Percentiles rank a stretch among this genome's conserved stretches.
These are phyloP conservation scores for Vanderwaltozyma verrucispora DNA, from an alignment of 805 yeast species.

Conservation along the genomic window DNA sequence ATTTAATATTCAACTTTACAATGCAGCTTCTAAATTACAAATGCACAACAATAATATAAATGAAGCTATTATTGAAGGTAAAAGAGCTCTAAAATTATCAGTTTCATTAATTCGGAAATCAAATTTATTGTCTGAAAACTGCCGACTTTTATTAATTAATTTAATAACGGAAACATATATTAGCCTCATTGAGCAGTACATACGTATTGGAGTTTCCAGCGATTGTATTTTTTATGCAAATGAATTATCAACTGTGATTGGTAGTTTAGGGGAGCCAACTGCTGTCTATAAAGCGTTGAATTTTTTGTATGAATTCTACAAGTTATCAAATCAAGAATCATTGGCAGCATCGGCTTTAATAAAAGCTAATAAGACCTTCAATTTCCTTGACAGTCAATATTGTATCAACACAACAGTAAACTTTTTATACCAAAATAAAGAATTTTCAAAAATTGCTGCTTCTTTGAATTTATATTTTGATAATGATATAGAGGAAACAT, in stretches of 20 bases:
- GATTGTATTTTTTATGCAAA: slow-evolving; percentile 46
- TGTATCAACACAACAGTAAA: slow-evolving; percentile 15
- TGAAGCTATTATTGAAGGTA: slow-evolving; percentile 31
- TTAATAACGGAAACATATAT: slow-evolving; percentile 32
- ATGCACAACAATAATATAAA: slow-evolving; percentile 8
- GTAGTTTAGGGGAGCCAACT: slow-evolving; percentile 21
- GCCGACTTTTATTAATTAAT: slow-evolving; percentile 31
- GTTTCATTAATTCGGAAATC: slow-evolving; percentile 41
- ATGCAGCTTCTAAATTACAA: slow-evolving; percentile 16
- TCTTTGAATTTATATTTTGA: slow-evolving; percentile 16
- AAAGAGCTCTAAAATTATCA: slow-evolving; percentile 40
- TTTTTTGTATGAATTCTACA: slow-evolving; percentile 15
- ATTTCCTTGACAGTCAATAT: slow-evolving; percentile 19
- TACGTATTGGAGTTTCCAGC: slow-evolving; percentile 44
- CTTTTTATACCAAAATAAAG: slow-evolving; percentile 15
- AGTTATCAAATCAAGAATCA: slow-evolving; percentile 11
- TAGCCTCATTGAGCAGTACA: slow-evolving; percentile 30
- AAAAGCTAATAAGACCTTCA: slow-evolving; percentile 16
- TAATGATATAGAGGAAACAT: slow-evolving; percentile 5
- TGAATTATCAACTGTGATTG: slow-evolving; percentile 37
- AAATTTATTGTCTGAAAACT: slow-evolving; percentile 16
- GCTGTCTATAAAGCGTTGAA: slow-evolving; percentile 14
- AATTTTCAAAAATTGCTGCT: slow-evolving; percentile 11
- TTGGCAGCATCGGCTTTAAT: slow-evolving; percentile 4
- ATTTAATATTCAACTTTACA: slow-evolving; percentile 19